Evolutionary conservation across 495 filamentous ascomycete genomes (phyloP).

Genomic region (Oleoguttula mirabilis): DNA sequence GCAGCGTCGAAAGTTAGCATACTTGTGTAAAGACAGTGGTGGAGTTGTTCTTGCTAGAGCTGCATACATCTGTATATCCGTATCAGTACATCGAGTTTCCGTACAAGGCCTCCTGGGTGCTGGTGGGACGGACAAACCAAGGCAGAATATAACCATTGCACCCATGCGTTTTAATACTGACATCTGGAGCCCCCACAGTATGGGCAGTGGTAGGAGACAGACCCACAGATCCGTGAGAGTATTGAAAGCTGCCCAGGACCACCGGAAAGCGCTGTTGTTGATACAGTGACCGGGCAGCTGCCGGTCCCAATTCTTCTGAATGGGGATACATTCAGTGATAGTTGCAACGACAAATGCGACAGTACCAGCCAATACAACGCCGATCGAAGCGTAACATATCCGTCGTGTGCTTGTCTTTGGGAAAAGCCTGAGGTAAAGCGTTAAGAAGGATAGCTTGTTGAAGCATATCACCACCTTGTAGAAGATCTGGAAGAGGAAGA

Average conservation of each 20-base stretch:
- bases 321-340: not conserved
- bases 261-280: conserved; percentile 13
- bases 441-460: conserved; percentile 17
- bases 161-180: conserved; percentile 3
- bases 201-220: conserved; percentile 10
- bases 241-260: conserved; percentile 14
- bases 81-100: too few species aligned
- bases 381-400: conserved; percentile 2
- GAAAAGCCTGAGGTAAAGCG: conserved; percentile 17
- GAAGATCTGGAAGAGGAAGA: conserved; percentile 10
- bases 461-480: conserved; percentile 14
- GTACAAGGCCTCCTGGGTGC: too few species aligned
- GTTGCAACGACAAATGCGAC: not conserved
- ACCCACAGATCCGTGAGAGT: conserved; percentile 12
- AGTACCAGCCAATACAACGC: not conserved
- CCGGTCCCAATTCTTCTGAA: not conserved
- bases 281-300: conserved; percentile 10
- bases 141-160: not conserved
- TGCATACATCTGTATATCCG: too few species aligned
- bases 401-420: not conserved
- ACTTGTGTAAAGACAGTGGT: too few species aligned
- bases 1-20: conserved; percentile 1
- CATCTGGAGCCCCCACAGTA: conserved; percentile 9
- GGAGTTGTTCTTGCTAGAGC: too few species aligned
- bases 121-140: not conserved